Conservation (phyloP, 768 basidiomycete species). For the Dacryopinax spathularia region DNA sequence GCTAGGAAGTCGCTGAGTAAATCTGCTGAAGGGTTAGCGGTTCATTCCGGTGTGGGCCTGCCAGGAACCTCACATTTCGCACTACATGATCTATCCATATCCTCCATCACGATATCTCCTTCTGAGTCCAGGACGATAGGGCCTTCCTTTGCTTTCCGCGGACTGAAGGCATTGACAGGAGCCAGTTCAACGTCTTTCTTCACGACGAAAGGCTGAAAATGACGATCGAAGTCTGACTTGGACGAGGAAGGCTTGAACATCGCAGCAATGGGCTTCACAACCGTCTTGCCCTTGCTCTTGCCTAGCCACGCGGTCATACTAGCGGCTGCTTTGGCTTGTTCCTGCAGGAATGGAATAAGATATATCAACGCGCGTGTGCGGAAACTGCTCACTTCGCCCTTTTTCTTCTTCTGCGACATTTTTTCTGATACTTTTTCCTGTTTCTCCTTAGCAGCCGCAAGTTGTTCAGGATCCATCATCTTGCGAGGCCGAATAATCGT, state of each 20-base stretch:
- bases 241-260: constrained; percentile 24
- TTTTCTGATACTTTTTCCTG: constrained; percentile 12
- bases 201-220: constrained; percentile 65
- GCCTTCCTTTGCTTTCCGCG: constrained; percentile 17
- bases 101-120: constrained; percentile 50
- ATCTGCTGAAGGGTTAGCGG: constrained; percentile 6
- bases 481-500: constrained; percentile 23
- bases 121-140: constrained; percentile 17
- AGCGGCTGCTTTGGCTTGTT: constrained; percentile 5
- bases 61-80: constrained; percentile 28
- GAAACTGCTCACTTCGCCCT: constrained; percentile 17
- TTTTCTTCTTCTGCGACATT: constrained; percentile 26
- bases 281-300: background rate
- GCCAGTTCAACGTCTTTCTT: constrained; percentile 64
- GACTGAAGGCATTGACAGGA: constrained; percentile 53
- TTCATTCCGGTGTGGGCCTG: background rate
- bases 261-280: constrained; percentile 10
- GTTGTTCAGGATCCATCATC: constrained; percentile 23
- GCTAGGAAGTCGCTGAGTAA: constrained; percentile 10
- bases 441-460: constrained; percentile 8
- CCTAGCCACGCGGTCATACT: background rate
- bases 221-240: constrained; percentile 52
- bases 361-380: background rate
- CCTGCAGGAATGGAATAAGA: background rate
- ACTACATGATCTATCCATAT: constrained; percentile 24